Percentiles rank a stretch among this genome's conserved stretches.
phyloP scores from a whole-genome alignment of 345 rosid genomes.

The Lumnitzera racemosa region DNA sequence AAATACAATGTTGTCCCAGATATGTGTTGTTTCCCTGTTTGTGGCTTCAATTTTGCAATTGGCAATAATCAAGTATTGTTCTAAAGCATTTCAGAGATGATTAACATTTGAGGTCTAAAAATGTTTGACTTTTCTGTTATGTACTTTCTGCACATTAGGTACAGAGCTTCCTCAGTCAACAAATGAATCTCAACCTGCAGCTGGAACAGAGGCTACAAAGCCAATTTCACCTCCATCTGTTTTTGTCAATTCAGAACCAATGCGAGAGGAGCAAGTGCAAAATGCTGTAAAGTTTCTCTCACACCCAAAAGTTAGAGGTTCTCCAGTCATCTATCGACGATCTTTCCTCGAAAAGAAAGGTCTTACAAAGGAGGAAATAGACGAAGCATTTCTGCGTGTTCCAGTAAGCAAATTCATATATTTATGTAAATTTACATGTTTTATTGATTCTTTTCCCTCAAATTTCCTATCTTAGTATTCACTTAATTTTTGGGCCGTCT shows the following conservation, averaged over 20 bases:
- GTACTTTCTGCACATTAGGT: constrained; percentile 12
- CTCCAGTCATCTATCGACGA: constrained; percentile 83
- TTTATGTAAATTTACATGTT: not conserved
- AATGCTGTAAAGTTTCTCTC: constrained; percentile 96
- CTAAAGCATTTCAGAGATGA: no score
- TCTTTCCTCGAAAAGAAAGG: constrained; percentile 97
- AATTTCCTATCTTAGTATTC: not conserved
- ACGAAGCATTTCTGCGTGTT: constrained; percentile 90
- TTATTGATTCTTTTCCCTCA: not conserved
- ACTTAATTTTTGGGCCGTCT: constrained; percentile 14
- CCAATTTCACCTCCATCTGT: constrained; percentile 44
- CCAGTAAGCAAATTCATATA: constrained; percentile 47
- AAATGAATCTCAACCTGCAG: constrained; percentile 43
- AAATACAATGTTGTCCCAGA: no score
- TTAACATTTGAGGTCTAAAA: no score
- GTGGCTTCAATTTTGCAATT: no score
- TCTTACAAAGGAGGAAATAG: constrained; percentile 91
- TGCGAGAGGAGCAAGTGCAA: constrained; percentile 88
- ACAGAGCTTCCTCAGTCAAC: constrained; percentile 36
- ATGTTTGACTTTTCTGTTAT: not conserved
- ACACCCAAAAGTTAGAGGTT: constrained; percentile 87
- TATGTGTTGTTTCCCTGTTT: no score
- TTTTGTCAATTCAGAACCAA: constrained; percentile 82
- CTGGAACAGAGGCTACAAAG: constrained; percentile 33
- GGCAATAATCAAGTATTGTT: no score